Base-by-base conservation (phyloP, 495 filamentous ascomycete genomes). In the Wilcoxina mikolae region DNA sequence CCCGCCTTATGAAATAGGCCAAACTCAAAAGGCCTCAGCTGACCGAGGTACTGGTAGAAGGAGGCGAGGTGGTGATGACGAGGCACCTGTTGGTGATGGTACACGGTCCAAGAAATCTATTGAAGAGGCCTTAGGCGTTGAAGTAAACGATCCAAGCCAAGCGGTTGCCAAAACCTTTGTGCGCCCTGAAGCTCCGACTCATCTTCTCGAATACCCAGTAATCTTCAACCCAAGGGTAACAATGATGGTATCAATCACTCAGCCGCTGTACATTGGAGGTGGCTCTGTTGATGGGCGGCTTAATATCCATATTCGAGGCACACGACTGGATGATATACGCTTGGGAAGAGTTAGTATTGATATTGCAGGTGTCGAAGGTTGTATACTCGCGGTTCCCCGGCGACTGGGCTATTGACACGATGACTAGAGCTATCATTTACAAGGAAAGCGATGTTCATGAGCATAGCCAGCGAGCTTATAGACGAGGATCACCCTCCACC, bases 341-440 rank as follows among this genome's bases (percentile, higher is more conserved):
- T 58, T 79, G 33, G 68, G 65, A 10, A 58, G 71, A 41, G 67
- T 79, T 11, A 71, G 68, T 4, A 65, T 76, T 44, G 75, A 72
- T 58, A 60, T 79, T 17, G 51, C 77, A 43, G 77, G 77, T 0
- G 63, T 76, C 42, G 73, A 77, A 65, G 77, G 78, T 60, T 60
- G n/a, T n/a, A n/a, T n/a, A n/a, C n/a, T n/a, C n/a, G n/a, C n/a
- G n/a, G n/a, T n/a, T n/a, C n/a, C n/a, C n/a, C n/a, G n/a, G n/a
- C n/a, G n/a, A n/a, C n/a, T n/a, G n/a, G 39, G 66, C 3, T 51
- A 58, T 39, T 67, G 61, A 58, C 59, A n/a, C 67, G 60, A 66
- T 68, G 18, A 67, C 11, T 31, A 66, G 63, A 63, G 39, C 45
- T 66, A 45, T 65, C 59, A 11, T 60, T 65, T 53, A 57, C 54